Conservation (phyloP, 305 asterid genomes). For the Andrographis paniculata region DNA sequence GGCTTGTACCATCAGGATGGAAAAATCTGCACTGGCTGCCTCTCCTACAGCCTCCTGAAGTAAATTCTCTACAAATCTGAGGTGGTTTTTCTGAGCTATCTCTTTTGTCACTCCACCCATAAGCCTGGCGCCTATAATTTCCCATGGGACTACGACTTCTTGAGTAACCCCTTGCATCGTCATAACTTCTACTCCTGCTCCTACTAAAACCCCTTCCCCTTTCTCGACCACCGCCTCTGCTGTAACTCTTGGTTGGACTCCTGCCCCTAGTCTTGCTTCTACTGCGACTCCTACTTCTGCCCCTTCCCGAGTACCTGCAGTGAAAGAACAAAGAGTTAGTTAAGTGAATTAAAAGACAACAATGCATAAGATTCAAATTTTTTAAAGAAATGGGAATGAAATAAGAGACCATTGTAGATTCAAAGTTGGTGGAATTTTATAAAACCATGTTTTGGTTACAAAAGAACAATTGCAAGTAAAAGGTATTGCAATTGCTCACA, state of each 20-base stretch:
- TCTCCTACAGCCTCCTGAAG: constrained; percentile 46
- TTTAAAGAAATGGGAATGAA: no score
- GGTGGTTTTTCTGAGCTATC: constrained; percentile 22
- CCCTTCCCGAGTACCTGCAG: constrained; percentile 15
- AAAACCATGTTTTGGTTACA: no score
- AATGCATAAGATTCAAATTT: no score
- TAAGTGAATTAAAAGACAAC: neutral
- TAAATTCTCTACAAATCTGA: constrained; percentile 44
- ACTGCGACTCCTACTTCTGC: constrained; percentile 20
- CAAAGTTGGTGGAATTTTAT: no score
- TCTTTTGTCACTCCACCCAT: constrained; percentile 40
- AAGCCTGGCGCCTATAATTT: constrained; percentile 34
- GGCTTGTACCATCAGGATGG: constrained; percentile 39
- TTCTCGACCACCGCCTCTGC: constrained; percentile 17
- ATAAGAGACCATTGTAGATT: no score
- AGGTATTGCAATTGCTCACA: no score
- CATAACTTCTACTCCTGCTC: constrained; percentile 29
- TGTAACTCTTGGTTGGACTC: constrained; percentile 29
- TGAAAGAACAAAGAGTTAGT: constrained; percentile 1
- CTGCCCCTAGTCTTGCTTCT: constrained; percentile 22
- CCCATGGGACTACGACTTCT: constrained; percentile 20
- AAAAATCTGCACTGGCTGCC: constrained; percentile 57
- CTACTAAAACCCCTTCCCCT: constrained; percentile 24
- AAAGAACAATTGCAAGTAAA: no score
- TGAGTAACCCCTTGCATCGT: constrained; percentile 6